Evolutionary conservation across 768 basidiomycete genomes (phyloP), one percentile per base, ranked within the genome.

Genomic region (Mycena rebaudengoi): DNA sequence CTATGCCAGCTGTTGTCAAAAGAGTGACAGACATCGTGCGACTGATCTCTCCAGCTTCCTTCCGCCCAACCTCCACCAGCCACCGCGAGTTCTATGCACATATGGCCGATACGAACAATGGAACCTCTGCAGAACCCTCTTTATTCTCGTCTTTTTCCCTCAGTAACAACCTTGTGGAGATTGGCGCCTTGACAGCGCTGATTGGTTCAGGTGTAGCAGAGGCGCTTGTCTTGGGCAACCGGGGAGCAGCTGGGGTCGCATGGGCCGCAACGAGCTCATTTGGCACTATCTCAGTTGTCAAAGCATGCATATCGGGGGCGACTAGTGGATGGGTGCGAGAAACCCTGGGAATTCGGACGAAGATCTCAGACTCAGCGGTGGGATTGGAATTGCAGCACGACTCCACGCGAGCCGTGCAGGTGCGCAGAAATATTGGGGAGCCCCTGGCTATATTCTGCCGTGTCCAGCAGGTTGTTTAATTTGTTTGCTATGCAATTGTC

Each of bases 241-340:
- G 66, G 13, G 76, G 76, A 10, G 50, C 72, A 3, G 70, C 70
- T n/a, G 74, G 76, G 28, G 39, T 77, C 7, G 71, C 74, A 25
- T 76, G 75, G 75, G 73, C 72, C 8, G 58, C 72, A 7, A 75
- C 64, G 32, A 77, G 73, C 41, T 62, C 73, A 16, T 77, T 76
- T 65, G 74, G 75, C 2, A 60, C 60, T 18, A 46, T 72, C 5
- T 70, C 67, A 6, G 66, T 75, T 14, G 60, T 75, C 21, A 69
- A 66, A 60, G 74, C 70, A 7, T 77, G 72, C 57, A 52, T 73
- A 18, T 55, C 67, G 10, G 74, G 50, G 7, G 71, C 73, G 20
- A 63, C 35, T 30, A 62, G 74, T 26, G 69, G 72, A 4, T 77
- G 75, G 75, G 43, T 77, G 8, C 64, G 74, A 18, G 73, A 74